These are phyloP conservation scores for Verbascum thapsus DNA, from an alignment of 257 asterid genomes.

Conservation along the genomic window DNA sequence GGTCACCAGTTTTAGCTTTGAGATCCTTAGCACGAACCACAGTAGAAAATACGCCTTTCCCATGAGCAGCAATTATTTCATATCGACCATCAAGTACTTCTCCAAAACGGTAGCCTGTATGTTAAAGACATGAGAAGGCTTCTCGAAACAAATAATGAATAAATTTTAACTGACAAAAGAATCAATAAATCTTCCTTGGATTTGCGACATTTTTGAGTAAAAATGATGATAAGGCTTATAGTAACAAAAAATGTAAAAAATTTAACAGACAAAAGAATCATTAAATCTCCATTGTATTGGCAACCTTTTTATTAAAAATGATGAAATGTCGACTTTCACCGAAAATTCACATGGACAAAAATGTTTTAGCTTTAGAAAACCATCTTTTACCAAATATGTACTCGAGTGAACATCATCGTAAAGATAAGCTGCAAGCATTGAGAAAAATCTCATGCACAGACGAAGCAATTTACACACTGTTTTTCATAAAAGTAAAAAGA, in stretches of 20 bases:
- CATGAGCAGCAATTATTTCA: conserved; percentile 97
- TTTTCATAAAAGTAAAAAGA: not conserved
- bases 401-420: conserved; percentile 4
- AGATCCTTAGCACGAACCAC: conserved; percentile 98
- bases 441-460: conserved; percentile 2
- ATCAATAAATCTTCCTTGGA: not conserved
- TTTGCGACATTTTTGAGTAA: not conserved
- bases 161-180: not conserved
- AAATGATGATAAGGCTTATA: not conserved
- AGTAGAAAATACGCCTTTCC: conserved; percentile 95
- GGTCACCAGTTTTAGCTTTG: conserved; percentile 69
- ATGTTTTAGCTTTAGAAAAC: not conserved
- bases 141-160: not conserved
- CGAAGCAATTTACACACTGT: conserved; percentile 1
- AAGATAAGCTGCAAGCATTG: not conserved
- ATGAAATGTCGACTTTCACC: conserved; percentile 2
- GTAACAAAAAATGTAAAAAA: too few species aligned
- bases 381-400: conserved; percentile 4
- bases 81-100: conserved; percentile 89
- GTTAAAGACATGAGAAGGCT: conserved; percentile 22
- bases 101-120: conserved; percentile 88
- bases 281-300: not conserved
- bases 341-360: not conserved
- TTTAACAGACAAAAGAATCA: too few species aligned
- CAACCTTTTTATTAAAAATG: not conserved